A percentile compares a stretch with the other conserved stretches of the same genome.
Conservation (phyloP, 768 basidiomycete species). For the Xerocomus brunneocitrinus region DNA sequence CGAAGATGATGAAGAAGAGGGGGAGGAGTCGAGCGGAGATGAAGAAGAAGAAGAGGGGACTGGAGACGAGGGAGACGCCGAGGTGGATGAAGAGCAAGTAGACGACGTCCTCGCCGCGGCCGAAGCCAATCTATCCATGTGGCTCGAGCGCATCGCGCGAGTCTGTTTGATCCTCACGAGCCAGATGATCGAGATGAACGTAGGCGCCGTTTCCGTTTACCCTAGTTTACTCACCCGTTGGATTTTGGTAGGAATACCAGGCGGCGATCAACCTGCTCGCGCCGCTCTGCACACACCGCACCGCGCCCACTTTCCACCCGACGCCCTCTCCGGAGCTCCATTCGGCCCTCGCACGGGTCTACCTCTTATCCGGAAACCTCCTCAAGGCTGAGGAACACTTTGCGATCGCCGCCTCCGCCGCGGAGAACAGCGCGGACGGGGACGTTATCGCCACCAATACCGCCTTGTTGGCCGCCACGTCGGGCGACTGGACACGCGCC, state of each 20-base stretch:
- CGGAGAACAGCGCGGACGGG: slow-evolving; percentile 31
- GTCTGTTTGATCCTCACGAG: slow-evolving; percentile 76
- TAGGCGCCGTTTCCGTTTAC: slow-evolving; percentile 22
- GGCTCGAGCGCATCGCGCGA: slow-evolving; percentile 76
- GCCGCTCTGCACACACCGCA: slow-evolving; percentile 51
- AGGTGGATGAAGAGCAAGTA: slow-evolving; percentile 2
- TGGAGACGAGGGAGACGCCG: background rate
- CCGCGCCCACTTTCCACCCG: slow-evolving; percentile 9
- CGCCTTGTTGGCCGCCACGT: slow-evolving; percentile 60
- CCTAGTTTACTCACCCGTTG: background rate
- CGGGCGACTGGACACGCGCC: slow-evolving; percentile 65
- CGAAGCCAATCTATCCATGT: slow-evolving; percentile 53
- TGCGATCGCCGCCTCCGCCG: slow-evolving; percentile 35
- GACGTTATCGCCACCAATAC: slow-evolving; percentile 56
- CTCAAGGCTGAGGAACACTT: slow-evolving; percentile 57
- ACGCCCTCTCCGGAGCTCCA: slow-evolving; percentile 50
- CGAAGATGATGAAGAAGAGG: slow-evolving; percentile 20
- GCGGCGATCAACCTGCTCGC: slow-evolving; percentile 66
- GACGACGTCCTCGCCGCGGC: slow-evolving; percentile 23
- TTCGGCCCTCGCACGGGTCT: slow-evolving; percentile 67
- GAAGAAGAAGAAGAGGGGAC: background rate
- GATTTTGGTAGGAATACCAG: slow-evolving; percentile 52
- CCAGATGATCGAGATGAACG: slow-evolving; percentile 84
- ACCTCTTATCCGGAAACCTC: slow-evolving; percentile 70
- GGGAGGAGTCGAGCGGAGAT: background rate